Conservation (phyloP, 352 stramenopile genomes). For the Globisporangium takayamanum region DNA sequence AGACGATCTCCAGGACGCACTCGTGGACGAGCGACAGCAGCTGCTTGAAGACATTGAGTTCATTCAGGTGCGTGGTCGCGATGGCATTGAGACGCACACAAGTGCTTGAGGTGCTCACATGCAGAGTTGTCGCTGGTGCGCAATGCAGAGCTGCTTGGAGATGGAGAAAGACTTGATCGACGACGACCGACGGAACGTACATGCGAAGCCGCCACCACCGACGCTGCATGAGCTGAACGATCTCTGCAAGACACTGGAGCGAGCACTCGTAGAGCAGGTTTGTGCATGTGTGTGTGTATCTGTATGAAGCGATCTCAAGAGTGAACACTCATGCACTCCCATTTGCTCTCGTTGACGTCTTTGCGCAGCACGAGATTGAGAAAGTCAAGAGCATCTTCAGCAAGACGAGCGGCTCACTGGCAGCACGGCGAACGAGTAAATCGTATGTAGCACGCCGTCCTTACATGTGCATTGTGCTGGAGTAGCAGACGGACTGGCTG, state of each 20-base stretch:
- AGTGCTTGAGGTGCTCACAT: too few relatives aligned
- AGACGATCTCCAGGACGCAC: constrained; percentile 44
- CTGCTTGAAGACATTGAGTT: constrained; percentile 82
- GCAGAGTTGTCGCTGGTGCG: too few relatives aligned
- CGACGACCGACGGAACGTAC: constrained; percentile 50
- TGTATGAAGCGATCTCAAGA: neutral
- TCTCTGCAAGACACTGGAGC: constrained; percentile 50
- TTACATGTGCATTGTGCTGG: neutral
- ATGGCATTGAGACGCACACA: neutral
- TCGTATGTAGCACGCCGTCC: constrained; percentile 12
- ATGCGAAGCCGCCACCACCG: constrained; percentile 26
- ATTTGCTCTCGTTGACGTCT: neutral
- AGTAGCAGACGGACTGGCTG: neutral
- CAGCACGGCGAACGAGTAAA: constrained; percentile 16
- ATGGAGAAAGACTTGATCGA: constrained; percentile 84
- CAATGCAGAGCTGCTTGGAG: constrained; percentile 57
- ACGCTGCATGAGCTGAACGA: constrained; percentile 61
- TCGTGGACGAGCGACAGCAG: constrained; percentile 51
- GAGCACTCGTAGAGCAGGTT: constrained; percentile 56
- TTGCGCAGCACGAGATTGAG: constrained; percentile 24
- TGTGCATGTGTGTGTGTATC: neutral
- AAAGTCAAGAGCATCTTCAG: constrained; percentile 35
- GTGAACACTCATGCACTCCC: neutral
- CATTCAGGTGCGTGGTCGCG: constrained; percentile 42
- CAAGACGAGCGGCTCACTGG: constrained; percentile 19